Base-by-base conservation (phyloP, 1,139 yeast genomes). In the Zygosaccharomyces pseudobailii region DNA sequence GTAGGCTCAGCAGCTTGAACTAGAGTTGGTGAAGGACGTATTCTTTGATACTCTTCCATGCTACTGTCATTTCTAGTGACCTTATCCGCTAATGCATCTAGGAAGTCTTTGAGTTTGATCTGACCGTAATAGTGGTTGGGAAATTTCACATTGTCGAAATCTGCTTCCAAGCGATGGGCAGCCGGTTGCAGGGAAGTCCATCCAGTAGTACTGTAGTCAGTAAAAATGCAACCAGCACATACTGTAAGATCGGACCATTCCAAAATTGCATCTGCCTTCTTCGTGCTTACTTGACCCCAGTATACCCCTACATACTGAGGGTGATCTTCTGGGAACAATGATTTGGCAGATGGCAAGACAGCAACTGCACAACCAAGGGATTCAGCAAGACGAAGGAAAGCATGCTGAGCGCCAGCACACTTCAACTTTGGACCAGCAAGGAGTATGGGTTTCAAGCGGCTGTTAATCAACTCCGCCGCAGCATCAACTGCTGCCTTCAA, bases 101-200 rank as follows among this genome's bases (percentile, higher is more conserved):
- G 13, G 4, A 36, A 36, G 31, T 36, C 40, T 24, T 28, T 30
- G 23, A 36, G 40, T 31, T 36, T 36, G 13, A 36, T 36, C 6
- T 24, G 28, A 6, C 40, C 40, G 40, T 22, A 23, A 23, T 36
- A 36, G 7, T 36, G 40, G 19, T 36, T 30, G 17, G 28, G 40
- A 17, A 36, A 36, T 36, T 2, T 36, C 22, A 36, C 31, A 4
- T 36, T 23, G 17, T 40, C 42, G 10, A 28, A 40, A 19, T 31
- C 28, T 10, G 25, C 36, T 22, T 40, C 42, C 10, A 40, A 19
- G 25, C 42, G 28, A 19, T 40, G 42, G 21, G 42, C 22, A 9
- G 42, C 42, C 17, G 42, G 42, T n/a, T 40, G 42, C 20, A 31
- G 42, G 24, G 42, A 40, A 21, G 42, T 40, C 42, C 42, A 40